Evolutionary conservation across 2,329 filamentous ascomycete species (phyloP).

Genomic region (Juglanconis juglandina): DNA sequence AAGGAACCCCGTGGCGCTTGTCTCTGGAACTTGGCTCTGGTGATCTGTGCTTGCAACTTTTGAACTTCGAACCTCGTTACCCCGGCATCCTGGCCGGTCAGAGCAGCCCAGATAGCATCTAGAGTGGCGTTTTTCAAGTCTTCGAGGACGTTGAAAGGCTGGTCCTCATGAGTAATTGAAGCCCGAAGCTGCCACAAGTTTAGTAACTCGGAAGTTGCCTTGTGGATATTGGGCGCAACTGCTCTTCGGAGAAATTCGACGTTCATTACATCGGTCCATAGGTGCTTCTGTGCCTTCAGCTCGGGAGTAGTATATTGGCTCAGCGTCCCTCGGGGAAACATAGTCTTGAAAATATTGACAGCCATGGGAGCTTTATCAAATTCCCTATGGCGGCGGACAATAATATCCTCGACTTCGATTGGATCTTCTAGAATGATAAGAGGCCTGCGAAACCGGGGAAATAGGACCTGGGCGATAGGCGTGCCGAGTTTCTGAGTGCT

Average conservation of each 20-base stretch:
- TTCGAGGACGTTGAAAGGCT: conserved; percentile 29
- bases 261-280: conserved; percentile 30
- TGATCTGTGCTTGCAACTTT: conserved; percentile 17
- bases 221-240: conserved; percentile 27
- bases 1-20: background rate
- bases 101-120: conserved; percentile 36
- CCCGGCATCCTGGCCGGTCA: conserved; percentile 33
- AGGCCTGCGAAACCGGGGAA: conserved; percentile 19
- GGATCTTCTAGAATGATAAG: conserved; percentile 26
- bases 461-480: conserved; percentile 25
- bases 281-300: conserved; percentile 26
- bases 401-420: conserved; percentile 28
- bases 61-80: conserved; percentile 24
- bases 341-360: conserved; percentile 22
- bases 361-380: conserved; percentile 29
- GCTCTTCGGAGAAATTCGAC: conserved; percentile 27
- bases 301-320: conserved; percentile 23
- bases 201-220: conserved; percentile 23
- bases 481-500: conserved; percentile 13
- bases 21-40: conserved; percentile 9
- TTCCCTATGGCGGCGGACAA: conserved; percentile 26
- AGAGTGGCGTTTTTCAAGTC: conserved; percentile 34
- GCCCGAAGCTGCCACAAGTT: conserved; percentile 28
- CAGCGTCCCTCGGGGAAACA: conserved; percentile 27
- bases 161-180: background rate